A percentile compares a stretch with the other conserved stretches of the same genome.
These are phyloP conservation scores for Talaromyces pinophilus DNA, from an alignment of 2,329 filamentous ascomycete genomes.

Conservation along the genomic window DNA sequence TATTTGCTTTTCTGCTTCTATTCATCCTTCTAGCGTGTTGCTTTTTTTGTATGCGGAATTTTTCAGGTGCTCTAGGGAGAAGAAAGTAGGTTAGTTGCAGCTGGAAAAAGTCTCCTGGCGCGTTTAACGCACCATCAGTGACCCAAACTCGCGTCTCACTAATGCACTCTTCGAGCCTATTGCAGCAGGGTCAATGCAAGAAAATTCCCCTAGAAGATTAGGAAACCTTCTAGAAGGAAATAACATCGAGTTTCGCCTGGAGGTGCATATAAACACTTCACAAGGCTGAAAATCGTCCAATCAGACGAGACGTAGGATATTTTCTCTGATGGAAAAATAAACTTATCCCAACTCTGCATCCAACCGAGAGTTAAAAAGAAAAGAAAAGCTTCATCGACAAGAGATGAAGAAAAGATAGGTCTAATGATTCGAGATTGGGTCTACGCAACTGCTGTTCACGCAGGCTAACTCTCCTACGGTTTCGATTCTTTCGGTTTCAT, in stretches of 20 bases:
- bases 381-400: constrained; percentile 1
- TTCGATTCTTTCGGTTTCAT: constrained; percentile 5
- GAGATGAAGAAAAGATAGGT: constrained; percentile 8
- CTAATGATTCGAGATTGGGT: constrained; percentile 5
- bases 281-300: constrained; percentile 2
- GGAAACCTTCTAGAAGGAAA: constrained; percentile 6
- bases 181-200: background rate
- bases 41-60: background rate
- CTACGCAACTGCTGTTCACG: background rate
- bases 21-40: background rate
- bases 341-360: background rate
- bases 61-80: background rate
- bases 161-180: background rate
- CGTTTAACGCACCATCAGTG: background rate
- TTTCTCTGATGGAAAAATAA: background rate
- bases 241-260: background rate
- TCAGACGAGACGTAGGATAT: background rate
- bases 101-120: background rate
- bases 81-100: background rate
- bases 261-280: background rate
- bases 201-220: background rate
- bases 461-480: background rate
- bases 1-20: background rate
- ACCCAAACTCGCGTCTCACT: constrained; percentile 4
- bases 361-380: background rate